Base-by-base conservation (phyloP, 2,329 filamentous ascomycete species). In the Ustulina deusta region DNA sequence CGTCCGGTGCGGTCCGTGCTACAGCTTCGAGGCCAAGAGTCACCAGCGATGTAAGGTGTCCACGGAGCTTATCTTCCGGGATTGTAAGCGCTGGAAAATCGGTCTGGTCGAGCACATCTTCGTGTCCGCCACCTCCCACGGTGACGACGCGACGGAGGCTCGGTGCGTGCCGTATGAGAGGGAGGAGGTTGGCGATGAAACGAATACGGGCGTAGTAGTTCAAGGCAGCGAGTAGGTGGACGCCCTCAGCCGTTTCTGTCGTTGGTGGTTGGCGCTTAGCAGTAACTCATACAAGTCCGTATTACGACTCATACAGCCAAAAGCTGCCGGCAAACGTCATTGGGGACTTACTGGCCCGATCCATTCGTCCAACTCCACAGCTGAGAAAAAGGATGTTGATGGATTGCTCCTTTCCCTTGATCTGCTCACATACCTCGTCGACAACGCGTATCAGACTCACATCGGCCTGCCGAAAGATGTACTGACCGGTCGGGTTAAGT, bases 401-500 rank as follows among this genome's bases (percentile, higher is more conserved):
- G n/a, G 7, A 34, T 40, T 58, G 34, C 20, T 69, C 65, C 11
- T 61, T 49, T 10, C 58, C 49, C 59, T 61, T 69, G 56, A 66
- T 63, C 38, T 69, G 62, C 25, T 63, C 38, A 11, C 68, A 70
- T 17, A 70, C 54, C 25, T 70, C 62, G 29, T 70, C 68, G 25
- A 70, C 59, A 7, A 40, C 44, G 27, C 59, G 40, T 29, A 70
- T 61, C 36, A 68, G 22, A 34, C 66, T 68, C 13, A 69, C 62
- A 13, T 66, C 59, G 3, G 61, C 62, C n/a, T 79, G 72, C 25
- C 85, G 74, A 72, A 86, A 87, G 32, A 73, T 78, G 64, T 81
- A 83, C 11, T 79, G 72, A 7, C 82, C 84, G 7, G 79, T 77
- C 0, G 83, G 79, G 65, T 86, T 86, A 15, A 84, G 61, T 13